phyloP scores from a whole-genome alignment of 106 monocot genomes.

The Dactylorhiza incarnata region DNA sequence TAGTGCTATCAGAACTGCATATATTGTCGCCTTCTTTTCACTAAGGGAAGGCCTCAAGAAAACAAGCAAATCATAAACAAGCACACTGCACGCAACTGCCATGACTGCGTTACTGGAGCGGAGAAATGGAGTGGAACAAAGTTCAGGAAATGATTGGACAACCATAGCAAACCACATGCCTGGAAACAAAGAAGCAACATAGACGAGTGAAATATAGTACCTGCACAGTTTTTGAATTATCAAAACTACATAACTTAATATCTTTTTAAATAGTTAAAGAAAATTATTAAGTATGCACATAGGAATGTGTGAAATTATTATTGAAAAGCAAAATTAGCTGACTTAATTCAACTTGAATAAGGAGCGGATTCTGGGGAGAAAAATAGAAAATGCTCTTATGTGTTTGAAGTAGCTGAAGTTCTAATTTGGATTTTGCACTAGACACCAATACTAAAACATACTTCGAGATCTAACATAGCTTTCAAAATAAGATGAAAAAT shows the following conservation, averaged over 20 bases:
- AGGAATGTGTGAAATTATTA: not conserved
- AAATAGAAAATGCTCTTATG: not conserved
- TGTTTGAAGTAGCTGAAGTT: not conserved
- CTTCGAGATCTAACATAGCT: not conserved
- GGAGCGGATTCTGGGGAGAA: not conserved
- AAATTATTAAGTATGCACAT: not conserved
- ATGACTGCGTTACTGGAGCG: constrained; percentile 71
- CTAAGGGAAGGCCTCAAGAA: constrained; percentile 46
- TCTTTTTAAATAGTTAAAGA: not conserved
- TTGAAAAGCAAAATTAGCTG: not conserved
- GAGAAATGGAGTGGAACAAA: constrained; percentile 66
- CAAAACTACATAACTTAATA: constrained; percentile 22
- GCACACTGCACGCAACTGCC: constrained; percentile 61
- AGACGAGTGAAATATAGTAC: constrained; percentile 78
- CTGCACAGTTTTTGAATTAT: constrained; percentile 41
- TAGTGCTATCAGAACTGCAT: constrained; percentile 46
- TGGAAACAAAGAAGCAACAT: constrained; percentile 71
- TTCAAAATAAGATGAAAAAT: not conserved
- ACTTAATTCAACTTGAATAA: not conserved
- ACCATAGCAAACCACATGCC: constrained; percentile 35
- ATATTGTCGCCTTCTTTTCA: constrained; percentile 41
- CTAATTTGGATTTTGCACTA: not conserved
- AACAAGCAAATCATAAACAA: constrained; percentile 66
- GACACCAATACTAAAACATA: not conserved
- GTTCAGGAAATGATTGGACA: constrained; percentile 28